Evolutionary conservation across 148 eudicot species (phyloP), one percentile per base, ranked within the genome.

Genomic region (Diospyros kaki): DNA sequence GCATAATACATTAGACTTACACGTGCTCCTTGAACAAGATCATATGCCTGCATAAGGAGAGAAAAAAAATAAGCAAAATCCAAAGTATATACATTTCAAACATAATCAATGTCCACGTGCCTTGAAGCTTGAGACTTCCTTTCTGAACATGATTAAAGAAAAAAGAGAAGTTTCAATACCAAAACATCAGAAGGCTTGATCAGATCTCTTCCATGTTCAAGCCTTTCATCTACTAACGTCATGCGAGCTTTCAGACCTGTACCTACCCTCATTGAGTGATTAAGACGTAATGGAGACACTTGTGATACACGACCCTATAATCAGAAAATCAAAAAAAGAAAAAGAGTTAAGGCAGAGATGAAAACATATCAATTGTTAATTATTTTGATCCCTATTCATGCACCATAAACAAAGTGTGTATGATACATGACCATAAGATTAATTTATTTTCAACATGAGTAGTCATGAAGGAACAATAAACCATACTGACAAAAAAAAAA

Each of bases 21-120:
- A 76, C 76, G 84, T 74, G 88, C 87, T 80, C 97, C 97, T 80
- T 92, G 97, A 72, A 92, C 90, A 81, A 92, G 93, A 75, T 92
- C 91, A 70, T 88, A 90, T 4, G 93, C 97, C 97, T 92, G 92
- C 89, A 88, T 61, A 40, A 78, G 5, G 15, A 82, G 40, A 45
- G 60, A 17, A 69, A 38, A 45, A 54, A 9, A 50, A 71, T 39
- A 70, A 2, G 52, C 69, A 46, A 42, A 68, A 51, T 2, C 73
- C 72, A 74, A 38, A 44, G 58, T 40, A 41, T 14, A 53, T 5
- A 39, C 5, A 17, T 63, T 28, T 42, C 13, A 39, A 53, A 50
- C 44, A 46, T 64, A 43, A 60, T 53, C 66, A 67, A 71, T 42
- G 40, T 15, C 54, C 6, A 28, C 38, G 12, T 14, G 45, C 51